A percentile compares a stretch with the other conserved stretches of the same genome.
Evolutionary conservation across 2,329 filamentous ascomycete species (phyloP).

Genomic region (Phialemoniopsis sp.): DNA sequence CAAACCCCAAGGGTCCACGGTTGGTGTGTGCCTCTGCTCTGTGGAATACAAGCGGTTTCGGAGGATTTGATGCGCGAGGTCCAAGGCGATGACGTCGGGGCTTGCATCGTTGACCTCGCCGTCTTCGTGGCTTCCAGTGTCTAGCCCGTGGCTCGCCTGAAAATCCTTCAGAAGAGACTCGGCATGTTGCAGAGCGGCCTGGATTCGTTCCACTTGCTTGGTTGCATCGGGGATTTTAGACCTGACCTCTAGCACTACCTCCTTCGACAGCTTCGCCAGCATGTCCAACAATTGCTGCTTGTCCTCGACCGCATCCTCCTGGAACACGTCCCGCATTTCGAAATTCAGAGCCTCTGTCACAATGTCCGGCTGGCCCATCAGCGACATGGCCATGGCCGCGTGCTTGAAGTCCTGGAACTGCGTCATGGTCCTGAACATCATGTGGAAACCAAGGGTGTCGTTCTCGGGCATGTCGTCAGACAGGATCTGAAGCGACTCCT

Average conservation of each 20-base stretch:
- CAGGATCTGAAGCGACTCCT: not conserved
- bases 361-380: constrained; percentile 3
- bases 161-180: too few relatives aligned
- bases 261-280: not conserved
- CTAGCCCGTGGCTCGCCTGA: too few relatives aligned
- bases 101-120: too few relatives aligned
- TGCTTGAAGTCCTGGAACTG: constrained; percentile 4
- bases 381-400: constrained; percentile 2
- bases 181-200: constrained; percentile 9
- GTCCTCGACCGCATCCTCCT: not conserved
- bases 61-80: not conserved
- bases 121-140: too few relatives aligned
- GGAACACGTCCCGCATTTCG: not conserved
- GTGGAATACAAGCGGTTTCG: not conserved
- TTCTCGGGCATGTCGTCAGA: constrained; percentile 8
- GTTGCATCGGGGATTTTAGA: constrained; percentile 6
- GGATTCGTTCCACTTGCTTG: constrained; percentile 10
- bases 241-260: constrained; percentile 1
- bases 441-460: constrained; percentile 4
- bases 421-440: constrained; percentile 3
- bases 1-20: not conserved
- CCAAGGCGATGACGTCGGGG: not conserved
- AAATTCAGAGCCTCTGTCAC: constrained; percentile 1
- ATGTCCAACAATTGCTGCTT: too few relatives aligned
- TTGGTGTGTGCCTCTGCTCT: not conserved